Evolutionary conservation across 257 asterid species (phyloP).

Genomic region (Petunia axillaris): DNA sequence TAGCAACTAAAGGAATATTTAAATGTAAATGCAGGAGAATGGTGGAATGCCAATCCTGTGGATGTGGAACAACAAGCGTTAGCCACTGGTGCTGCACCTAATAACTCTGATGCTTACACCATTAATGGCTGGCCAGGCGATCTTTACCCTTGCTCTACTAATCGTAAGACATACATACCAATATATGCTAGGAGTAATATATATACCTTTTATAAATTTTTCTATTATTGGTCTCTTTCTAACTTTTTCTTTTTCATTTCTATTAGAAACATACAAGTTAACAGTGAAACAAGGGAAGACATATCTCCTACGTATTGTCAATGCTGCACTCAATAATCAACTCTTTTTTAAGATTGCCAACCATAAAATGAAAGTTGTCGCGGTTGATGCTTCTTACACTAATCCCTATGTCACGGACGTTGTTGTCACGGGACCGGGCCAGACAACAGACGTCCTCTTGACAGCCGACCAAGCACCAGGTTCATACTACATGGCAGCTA

Average conservation of each 20-base stretch:
- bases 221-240: background rate
- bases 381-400: slow-evolving; percentile 27
- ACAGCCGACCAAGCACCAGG: slow-evolving; percentile 4
- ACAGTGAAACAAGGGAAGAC: slow-evolving; percentile 23
- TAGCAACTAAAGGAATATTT: background rate
- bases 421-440: slow-evolving; percentile 26
- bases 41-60: slow-evolving; percentile 32
- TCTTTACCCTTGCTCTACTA: slow-evolving; percentile 22
- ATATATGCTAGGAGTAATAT: background rate
- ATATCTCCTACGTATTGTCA: slow-evolving; percentile 28
- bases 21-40: slow-evolving; percentile 21
- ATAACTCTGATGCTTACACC: slow-evolving; percentile 27
- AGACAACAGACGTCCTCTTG: slow-evolving; percentile 26
- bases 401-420: slow-evolving; percentile 25
- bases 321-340: slow-evolving; percentile 34
- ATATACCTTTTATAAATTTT: background rate
- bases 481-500: slow-evolving; percentile 27
- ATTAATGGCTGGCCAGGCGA: slow-evolving; percentile 29
- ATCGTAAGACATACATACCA: background rate
- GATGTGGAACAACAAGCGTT: slow-evolving; percentile 23
- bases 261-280: slow-evolving; percentile 21
- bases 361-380: slow-evolving; percentile 27
- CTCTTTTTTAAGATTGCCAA: slow-evolving; percentile 28
- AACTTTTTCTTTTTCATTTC: background rate
- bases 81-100: slow-evolving; percentile 25